These are phyloP conservation scores for Oryza coarctata DNA, from an alignment of 176 grass and related monocot genomes.

Conservation along the genomic window DNA sequence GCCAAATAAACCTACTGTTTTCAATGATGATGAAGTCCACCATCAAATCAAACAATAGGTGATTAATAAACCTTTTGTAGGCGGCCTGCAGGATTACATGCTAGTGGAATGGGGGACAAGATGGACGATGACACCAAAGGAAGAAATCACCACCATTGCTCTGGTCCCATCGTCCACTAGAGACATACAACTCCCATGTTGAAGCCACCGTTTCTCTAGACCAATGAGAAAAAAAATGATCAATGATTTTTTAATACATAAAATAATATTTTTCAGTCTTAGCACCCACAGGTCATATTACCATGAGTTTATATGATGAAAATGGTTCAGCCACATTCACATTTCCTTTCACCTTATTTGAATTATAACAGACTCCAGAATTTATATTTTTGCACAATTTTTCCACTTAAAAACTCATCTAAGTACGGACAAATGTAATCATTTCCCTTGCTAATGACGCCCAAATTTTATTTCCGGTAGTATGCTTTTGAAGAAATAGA, in stretches of 20 bases:
- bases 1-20: not conserved
- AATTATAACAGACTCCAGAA: no score
- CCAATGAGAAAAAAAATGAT: conserved; percentile 4
- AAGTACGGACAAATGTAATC: not conserved
- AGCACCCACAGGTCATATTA: no score
- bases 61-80: not conserved
- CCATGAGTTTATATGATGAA: not conserved
- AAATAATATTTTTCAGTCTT: not conserved
- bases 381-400: not conserved
- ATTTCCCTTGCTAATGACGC: not conserved
- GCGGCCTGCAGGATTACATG: not conserved
- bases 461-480: not conserved
- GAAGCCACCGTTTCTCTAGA: conserved; percentile 2
- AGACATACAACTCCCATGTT: not conserved
- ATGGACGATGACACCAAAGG: conserved; percentile 3
- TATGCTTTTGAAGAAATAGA: not conserved
- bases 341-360: not conserved
- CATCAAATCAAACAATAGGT: not conserved
- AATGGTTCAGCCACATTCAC: not conserved
- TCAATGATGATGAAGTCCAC: not conserved
- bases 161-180: conserved; percentile 10
- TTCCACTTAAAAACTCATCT: not conserved
- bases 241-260: not conserved
- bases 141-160: not conserved
- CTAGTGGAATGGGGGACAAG: not conserved